Evolutionary conservation across 176 grass and related monocot species (phyloP).

Genomic region (Oryza meridionalis): DNA sequence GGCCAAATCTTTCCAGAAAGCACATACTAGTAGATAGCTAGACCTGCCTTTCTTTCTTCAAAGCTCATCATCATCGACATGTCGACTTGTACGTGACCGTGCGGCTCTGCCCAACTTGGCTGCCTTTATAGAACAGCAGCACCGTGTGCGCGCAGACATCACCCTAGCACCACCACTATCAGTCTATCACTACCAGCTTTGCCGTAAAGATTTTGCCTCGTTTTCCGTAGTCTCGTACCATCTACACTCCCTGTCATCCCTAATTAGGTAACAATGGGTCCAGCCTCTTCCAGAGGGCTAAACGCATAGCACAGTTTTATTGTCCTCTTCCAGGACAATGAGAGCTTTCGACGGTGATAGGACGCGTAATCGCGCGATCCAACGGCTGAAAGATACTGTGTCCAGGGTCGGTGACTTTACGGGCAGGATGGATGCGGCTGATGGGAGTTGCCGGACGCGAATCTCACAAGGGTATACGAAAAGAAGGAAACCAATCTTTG

Average conservation of each 20-base stretch:
- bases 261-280: slow-evolving; percentile 50
- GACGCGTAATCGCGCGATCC: slow-evolving; percentile 43
- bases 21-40: background rate
- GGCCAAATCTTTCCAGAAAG: slow-evolving; percentile 8
- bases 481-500: slow-evolving; percentile 25
- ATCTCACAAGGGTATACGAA: slow-evolving; percentile 39
- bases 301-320: background rate
- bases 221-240: slow-evolving; percentile 39
- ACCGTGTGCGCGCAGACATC: slow-evolving; percentile 36
- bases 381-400: slow-evolving; percentile 63
- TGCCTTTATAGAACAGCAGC: slow-evolving; percentile 9
- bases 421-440: slow-evolving; percentile 45
- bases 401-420: slow-evolving; percentile 54
- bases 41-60: slow-evolving; percentile 14
- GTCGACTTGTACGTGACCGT: slow-evolving; percentile 56
- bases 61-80: slow-evolving; percentile 43
- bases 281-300: slow-evolving; percentile 27
- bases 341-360: slow-evolving; percentile 50
- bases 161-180: slow-evolving; percentile 14
- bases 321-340: slow-evolving; percentile 36
- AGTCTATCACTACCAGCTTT: background rate
- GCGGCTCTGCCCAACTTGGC: slow-evolving; percentile 31
- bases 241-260: slow-evolving; percentile 34
- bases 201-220: slow-evolving; percentile 22
- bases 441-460: slow-evolving; percentile 54